A percentile compares a stretch with the other conserved stretches of the same genome.
Conservation (phyloP, 495 filamentous ascomycete species). For the Sporormia fimetaria region DNA sequence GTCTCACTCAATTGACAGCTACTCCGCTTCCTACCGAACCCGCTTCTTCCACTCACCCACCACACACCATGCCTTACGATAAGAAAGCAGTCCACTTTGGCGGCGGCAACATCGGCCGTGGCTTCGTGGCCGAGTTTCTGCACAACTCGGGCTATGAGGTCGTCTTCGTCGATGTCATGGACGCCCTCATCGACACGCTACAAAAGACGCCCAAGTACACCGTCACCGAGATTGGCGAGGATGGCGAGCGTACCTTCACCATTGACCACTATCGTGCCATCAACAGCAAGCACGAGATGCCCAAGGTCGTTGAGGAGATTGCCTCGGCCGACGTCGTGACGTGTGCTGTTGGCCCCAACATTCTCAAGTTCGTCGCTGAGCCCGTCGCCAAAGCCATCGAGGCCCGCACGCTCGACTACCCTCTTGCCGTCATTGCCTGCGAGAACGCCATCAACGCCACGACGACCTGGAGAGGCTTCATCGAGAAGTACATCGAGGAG, state of each 20-base stretch:
- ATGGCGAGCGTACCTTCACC: constrained; percentile 66
- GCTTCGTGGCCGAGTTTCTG: constrained; percentile 58
- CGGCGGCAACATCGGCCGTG: constrained; percentile 72
- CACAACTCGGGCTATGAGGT: constrained; percentile 83
- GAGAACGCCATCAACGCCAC: constrained; percentile 95
- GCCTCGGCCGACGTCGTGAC: constrained; percentile 79
- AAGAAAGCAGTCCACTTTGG: constrained; percentile 90
- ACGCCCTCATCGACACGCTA: constrained; percentile 61
- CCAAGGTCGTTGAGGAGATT: constrained; percentile 72
- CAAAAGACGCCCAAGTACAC: constrained; percentile 66
- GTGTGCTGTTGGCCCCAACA: constrained; percentile 89
- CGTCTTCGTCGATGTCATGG: constrained; percentile 88
- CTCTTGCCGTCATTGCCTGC: constrained; percentile 87
- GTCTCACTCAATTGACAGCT: constrained; percentile 5
- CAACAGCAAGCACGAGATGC: constrained; percentile 76
- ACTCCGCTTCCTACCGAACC: neutral
- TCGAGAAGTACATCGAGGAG: constrained; percentile 70
- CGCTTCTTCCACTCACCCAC: neutral
- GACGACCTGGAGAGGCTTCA: constrained; percentile 66
- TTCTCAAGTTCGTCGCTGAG: constrained; percentile 91
- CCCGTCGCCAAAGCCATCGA: constrained; percentile 87
- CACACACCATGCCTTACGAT: constrained; percentile 26
- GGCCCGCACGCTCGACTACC: constrained; percentile 54
- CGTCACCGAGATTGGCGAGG: constrained; percentile 83
- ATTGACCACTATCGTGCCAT: constrained; percentile 93